phyloP scores from a whole-genome alignment of 2,329 filamentous ascomycete genomes.

The Venturia pyrina region DNA sequence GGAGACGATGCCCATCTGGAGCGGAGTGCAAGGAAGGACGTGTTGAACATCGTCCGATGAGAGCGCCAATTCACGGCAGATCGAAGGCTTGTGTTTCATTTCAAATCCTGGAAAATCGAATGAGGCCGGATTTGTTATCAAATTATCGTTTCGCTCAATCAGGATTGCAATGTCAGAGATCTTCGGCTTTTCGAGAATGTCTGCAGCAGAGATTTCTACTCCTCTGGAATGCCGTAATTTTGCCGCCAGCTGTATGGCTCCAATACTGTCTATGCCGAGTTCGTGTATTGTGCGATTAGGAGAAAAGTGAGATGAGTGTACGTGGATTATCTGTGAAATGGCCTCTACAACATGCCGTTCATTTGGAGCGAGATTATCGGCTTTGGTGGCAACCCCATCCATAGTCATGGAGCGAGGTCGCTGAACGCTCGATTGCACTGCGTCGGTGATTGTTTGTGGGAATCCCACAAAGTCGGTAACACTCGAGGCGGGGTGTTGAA shows the following conservation, averaged over 20 bases:
- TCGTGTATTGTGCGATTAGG: conserved; percentile 67
- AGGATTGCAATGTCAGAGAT: conserved; percentile 14
- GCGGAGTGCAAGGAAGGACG: conserved; percentile 65
- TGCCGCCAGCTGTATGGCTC: conserved; percentile 65
- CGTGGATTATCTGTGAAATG: conserved; percentile 45
- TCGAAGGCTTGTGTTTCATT: conserved; percentile 24
- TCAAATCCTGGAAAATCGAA: conserved; percentile 46
- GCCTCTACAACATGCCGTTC: conserved; percentile 45
- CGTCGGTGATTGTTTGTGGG: conserved; percentile 9
- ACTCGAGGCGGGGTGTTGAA: neutral
- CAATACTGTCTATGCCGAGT: conserved; percentile 87
- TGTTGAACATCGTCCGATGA: conserved; percentile 37
- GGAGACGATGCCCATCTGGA: conserved; percentile 71
- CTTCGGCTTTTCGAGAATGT: conserved; percentile 54
- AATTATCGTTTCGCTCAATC: conserved; percentile 10
- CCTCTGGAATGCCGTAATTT: conserved; percentile 50
- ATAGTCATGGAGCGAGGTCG: neutral
- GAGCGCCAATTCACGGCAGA: conserved; percentile 25
- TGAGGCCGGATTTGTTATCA: conserved; percentile 1
- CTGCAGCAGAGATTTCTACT: conserved; percentile 51
- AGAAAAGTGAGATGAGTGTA: conserved; percentile 34
- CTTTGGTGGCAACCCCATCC: neutral
- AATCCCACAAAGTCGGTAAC: neutral
- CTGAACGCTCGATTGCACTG: conserved; percentile 39
- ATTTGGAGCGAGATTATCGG: neutral